Base-by-base conservation (phyloP, 2,329 filamentous ascomycete genomes). In the Neoarthrinium moseri region DNA sequence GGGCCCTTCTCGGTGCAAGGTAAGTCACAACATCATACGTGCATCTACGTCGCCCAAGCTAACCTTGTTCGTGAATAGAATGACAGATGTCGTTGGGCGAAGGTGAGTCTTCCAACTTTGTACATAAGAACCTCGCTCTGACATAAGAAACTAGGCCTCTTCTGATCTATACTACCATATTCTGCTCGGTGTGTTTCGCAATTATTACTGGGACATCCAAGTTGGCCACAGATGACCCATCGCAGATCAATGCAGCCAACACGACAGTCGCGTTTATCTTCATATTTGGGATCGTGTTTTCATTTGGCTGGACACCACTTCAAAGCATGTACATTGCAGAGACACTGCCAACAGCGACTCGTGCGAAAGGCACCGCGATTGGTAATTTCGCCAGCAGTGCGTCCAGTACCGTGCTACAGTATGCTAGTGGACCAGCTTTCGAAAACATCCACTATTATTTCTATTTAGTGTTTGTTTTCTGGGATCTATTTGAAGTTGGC, bases 31-130 rank as follows among this genome's bases (percentile, higher is more conserved):
- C n/a, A n/a, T n/a, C n/a, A n/a, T n/a, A n/a, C n/a, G n/a, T n/a
- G n/a, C n/a, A n/a, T n/a, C n/a, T n/a, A n/a, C n/a, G n/a, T n/a
- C n/a, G n/a, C n/a, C n/a, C n/a, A n/a, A n/a, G n/a, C n/a, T n/a
- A n/a, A n/a, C n/a, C n/a, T n/a, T n/a, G n/a, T n/a, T n/a, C n/a
- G n/a, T n/a, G n/a, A n/a, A n/a, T n/a, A 66, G 71, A 12, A 67
- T 83, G 40, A 78, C 78, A 2, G 80, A 83, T 30, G 69, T 71
- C 2, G 48, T 83, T 5, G 78, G 81, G n/a, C 77, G 81, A 33
- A 45, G 43, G 43, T 45, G 17, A 18, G 42, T 34, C 18, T 30
- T 2, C 11, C 18, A 11, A 29, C 2, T 12, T 29, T 22, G 4
- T 17, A 30, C 11, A 13, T 5, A 23, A 10, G 13, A n/a, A n/a